Evolutionary conservation across 305 asterid species (phyloP).

Genomic region (Rubia tinctorum): DNA sequence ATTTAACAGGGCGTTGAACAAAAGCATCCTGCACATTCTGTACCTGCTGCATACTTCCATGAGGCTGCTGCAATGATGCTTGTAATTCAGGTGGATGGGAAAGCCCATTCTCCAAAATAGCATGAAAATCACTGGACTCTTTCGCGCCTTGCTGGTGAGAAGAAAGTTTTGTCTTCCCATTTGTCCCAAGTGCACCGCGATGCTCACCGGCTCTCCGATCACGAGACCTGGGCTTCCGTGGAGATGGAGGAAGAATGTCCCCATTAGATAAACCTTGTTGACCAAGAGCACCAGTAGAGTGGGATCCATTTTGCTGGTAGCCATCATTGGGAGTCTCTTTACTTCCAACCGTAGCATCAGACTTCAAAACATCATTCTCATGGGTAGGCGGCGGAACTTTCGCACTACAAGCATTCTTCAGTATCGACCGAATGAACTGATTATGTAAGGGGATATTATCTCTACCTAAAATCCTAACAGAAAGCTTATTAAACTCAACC

Average conservation of each 20-base stretch:
- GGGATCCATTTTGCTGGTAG: conserved; percentile 57
- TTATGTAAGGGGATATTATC: conserved; percentile 85
- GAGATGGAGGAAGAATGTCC: conserved; percentile 59
- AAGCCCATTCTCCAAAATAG: conserved; percentile 50
- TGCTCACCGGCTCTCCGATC: conserved; percentile 59
- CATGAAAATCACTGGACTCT: conserved; percentile 40
- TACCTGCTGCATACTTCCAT: conserved; percentile 33
- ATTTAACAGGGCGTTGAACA: conserved; percentile 25
- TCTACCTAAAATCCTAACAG: conserved; percentile 63
- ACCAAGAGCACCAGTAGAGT: conserved; percentile 30
- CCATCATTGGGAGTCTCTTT: conserved; percentile 46
- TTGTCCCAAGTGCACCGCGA: conserved; percentile 50
- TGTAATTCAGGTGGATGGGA: conserved; percentile 33
- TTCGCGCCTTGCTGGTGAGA: conserved; percentile 36
- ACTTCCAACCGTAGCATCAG: conserved; percentile 29
- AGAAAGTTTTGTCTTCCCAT: conserved; percentile 41
- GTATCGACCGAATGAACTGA: conserved; percentile 64
- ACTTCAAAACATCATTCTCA: conserved; percentile 36
- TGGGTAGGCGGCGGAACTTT: conserved; percentile 52
- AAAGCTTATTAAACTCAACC: conserved; percentile 71
- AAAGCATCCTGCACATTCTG: conserved; percentile 34
- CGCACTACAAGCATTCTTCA: conserved; percentile 61
- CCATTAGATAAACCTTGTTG: conserved; percentile 62
- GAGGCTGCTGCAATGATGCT: conserved; percentile 44
- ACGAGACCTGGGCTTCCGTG: conserved; percentile 66